Evolutionary conservation across 768 basidiomycete species (phyloP).

Genomic region (Boletales sp.): DNA sequence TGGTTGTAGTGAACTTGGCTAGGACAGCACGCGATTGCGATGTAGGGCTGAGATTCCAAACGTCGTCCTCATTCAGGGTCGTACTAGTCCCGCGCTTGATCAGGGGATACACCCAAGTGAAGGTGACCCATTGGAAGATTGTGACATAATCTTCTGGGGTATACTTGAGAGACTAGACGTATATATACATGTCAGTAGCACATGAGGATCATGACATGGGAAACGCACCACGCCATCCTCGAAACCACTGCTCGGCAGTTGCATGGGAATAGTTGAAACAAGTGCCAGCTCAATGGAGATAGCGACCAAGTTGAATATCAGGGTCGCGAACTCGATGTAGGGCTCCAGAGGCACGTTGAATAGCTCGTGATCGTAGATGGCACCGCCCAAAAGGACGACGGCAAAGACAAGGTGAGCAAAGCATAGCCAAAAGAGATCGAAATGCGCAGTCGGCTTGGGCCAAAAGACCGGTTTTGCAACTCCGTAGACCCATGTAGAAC

Average conservation of each 20-base stretch:
- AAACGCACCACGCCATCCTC: slow-evolving; percentile 59
- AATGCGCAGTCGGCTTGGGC: slow-evolving; percentile 56
- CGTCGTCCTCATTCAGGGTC: slow-evolving; percentile 67
- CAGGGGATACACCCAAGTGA: slow-evolving; percentile 68
- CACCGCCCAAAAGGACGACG: slow-evolving; percentile 49
- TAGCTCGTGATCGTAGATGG: slow-evolving; percentile 48
- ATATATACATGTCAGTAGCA: background rate
- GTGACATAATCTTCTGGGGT: slow-evolving; percentile 73
- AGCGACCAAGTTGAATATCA: slow-evolving; percentile 43
- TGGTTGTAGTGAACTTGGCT: slow-evolving; percentile 36
- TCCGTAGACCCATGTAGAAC: slow-evolving; percentile 65
- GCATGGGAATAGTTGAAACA: slow-evolving; percentile 62
- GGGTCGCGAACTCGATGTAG: slow-evolving; percentile 14
- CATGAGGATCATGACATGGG: background rate
- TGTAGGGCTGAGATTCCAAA: slow-evolving; percentile 69
- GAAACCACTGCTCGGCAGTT: slow-evolving; percentile 51
- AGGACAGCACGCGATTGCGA: slow-evolving; percentile 66
- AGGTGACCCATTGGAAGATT: slow-evolving; percentile 69
- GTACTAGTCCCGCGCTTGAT: slow-evolving; percentile 45
- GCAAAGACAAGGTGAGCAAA: slow-evolving; percentile 43
- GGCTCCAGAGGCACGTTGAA: slow-evolving; percentile 42
- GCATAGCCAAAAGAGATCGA: slow-evolving; percentile 62
- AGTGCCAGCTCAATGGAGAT: slow-evolving; percentile 42
- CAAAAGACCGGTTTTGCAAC: slow-evolving; percentile 49
- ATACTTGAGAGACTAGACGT: slow-evolving; percentile 22